These are phyloP conservation scores for Aspergillus sp. DNA, from an alignment of 2,329 filamentous ascomycete species.

Conservation along the genomic window DNA sequence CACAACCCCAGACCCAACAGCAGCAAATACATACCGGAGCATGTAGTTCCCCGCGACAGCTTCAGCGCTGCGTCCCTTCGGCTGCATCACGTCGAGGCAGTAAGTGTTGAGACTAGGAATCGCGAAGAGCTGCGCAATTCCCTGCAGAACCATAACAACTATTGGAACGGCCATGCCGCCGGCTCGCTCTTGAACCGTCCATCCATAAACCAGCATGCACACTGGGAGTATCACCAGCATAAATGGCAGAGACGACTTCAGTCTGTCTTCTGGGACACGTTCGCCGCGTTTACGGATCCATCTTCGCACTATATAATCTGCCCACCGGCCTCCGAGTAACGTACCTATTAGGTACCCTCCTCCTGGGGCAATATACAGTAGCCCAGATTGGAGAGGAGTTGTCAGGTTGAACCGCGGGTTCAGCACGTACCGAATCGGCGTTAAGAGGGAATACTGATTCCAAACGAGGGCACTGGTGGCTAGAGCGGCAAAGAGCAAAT, in stretches of 20 bases:
- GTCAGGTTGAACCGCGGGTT: slow-evolving; percentile 71
- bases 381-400: slow-evolving; percentile 63
- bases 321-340: slow-evolving; percentile 68
- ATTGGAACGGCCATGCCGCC: slow-evolving; percentile 63
- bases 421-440: slow-evolving; percentile 69
- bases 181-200: slow-evolving; percentile 56
- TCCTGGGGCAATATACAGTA: slow-evolving; percentile 74
- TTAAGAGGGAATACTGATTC: slow-evolving; percentile 58
- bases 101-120: neutral
- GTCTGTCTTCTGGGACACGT: slow-evolving; percentile 67
- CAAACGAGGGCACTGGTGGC: no score
- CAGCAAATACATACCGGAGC: slow-evolving; percentile 72
- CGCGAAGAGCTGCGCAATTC: slow-evolving; percentile 32
- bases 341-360: slow-evolving; percentile 68
- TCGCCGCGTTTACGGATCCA: slow-evolving; percentile 62
- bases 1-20: slow-evolving; percentile 67
- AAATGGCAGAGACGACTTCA: slow-evolving; percentile 59
- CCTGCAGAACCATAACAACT: slow-evolving; percentile 71
- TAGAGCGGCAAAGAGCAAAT: no score
- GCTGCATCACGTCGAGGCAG: slow-evolving; percentile 75
- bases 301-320: slow-evolving; percentile 64
- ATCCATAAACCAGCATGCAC: slow-evolving; percentile 69
- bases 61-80: slow-evolving; percentile 57
- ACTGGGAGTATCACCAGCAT: slow-evolving; percentile 59
- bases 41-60: slow-evolving; percentile 81